phyloP scores from a whole-genome alignment of 2,329 filamentous ascomycete genomes.

The Fusarium bulbicola region DNA sequence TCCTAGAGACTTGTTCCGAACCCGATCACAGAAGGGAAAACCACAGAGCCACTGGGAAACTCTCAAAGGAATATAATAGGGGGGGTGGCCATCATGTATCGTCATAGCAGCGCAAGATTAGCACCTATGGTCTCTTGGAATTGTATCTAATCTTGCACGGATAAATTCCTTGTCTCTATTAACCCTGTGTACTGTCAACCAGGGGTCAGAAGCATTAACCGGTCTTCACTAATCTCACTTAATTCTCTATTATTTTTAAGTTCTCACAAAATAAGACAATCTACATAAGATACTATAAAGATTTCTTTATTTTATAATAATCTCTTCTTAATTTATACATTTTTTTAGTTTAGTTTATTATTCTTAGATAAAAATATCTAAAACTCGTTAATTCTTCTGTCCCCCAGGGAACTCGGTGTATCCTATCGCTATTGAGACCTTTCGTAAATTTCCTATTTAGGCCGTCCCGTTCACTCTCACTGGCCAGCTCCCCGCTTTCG shows the following conservation, averaged over 20 bases:
- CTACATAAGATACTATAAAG: no score
- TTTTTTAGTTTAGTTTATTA: no score
- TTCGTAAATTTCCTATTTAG: conserved; percentile 43
- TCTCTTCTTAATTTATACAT: no score
- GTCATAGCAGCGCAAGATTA: neutral
- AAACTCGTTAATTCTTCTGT: no score
- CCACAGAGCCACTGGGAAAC: neutral
- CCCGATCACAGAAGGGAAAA: neutral
- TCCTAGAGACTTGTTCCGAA: neutral
- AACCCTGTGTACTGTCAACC: neutral
- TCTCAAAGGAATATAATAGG: neutral
- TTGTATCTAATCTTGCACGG: neutral
- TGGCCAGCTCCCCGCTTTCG: conserved; percentile 41
- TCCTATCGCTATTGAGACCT: neutral
- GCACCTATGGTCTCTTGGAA: neutral
- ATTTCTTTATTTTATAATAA: no score
- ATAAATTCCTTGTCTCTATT: neutral
- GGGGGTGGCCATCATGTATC: neutral
- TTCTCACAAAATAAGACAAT: no score
- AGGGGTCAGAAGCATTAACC: no score
- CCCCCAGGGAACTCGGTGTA: neutral
- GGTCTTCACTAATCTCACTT: no score
- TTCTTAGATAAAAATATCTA: no score
- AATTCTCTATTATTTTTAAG: no score
- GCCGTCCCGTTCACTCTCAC: conserved; percentile 40